A percentile compares a stretch with the other conserved stretches of the same genome.
These are phyloP conservation scores for Fusarium algeriense DNA, from an alignment of 2,329 filamentous ascomycete species.

Conservation along the genomic window DNA sequence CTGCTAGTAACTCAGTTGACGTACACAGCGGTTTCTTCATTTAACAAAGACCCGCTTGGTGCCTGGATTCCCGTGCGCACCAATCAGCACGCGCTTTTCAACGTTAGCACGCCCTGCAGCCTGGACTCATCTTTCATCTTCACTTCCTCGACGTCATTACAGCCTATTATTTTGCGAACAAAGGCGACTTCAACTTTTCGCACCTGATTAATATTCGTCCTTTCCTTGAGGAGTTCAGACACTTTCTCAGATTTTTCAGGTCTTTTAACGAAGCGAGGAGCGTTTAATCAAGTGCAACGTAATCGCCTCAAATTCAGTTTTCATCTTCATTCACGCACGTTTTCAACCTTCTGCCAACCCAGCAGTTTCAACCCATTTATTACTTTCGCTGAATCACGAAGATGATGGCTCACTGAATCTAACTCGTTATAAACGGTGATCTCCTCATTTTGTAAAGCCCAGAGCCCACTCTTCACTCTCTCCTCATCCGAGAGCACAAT, in stretches of 20 bases:
- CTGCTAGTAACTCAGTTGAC: neutral
- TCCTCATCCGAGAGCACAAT: neutral
- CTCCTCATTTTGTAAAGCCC: neutral
- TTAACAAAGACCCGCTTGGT: constrained; percentile 13
- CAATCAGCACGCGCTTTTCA: constrained; percentile 26
- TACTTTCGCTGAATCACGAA: neutral
- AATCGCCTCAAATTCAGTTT: constrained; percentile 2
- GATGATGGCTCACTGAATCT: neutral
- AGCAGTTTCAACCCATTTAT: neutral
- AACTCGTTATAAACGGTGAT: neutral
- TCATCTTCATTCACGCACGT: constrained; percentile 17
- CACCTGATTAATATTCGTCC: neutral
- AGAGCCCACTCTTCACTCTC: neutral
- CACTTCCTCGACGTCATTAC: constrained; percentile 37
- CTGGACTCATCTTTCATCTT: constrained; percentile 15
- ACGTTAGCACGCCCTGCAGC: constrained; percentile 13
- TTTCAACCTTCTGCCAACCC: neutral
- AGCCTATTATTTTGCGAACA: neutral
- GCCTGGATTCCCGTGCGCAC: constrained; percentile 32
- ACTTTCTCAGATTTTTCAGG: neutral
- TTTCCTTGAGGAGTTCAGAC: neutral
- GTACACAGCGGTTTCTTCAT: neutral
- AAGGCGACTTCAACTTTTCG: constrained; percentile 4
- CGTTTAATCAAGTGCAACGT: constrained; percentile 3
- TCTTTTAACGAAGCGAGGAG: neutral